Conservation (phyloP, 345 rosid genomes). For the Syzygium oleosum region DNA sequence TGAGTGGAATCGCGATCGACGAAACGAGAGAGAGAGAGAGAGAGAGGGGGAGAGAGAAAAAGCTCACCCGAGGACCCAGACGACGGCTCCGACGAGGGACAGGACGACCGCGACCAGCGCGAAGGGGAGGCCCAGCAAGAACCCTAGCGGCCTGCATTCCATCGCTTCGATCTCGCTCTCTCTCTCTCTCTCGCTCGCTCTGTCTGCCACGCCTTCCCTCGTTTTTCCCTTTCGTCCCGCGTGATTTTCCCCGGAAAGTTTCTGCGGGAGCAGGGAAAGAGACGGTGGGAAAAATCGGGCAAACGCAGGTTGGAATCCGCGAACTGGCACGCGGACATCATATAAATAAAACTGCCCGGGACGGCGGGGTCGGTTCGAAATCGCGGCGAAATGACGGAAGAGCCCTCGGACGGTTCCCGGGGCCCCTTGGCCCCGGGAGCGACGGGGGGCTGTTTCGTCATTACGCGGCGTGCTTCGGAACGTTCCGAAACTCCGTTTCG, state of each 20-base stretch:
- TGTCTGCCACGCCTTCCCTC: no score
- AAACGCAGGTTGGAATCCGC: neutral
- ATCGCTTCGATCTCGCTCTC: conserved; percentile 6
- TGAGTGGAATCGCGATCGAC: neutral
- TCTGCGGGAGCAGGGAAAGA: neutral
- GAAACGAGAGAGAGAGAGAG: neutral
- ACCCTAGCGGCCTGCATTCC: conserved; percentile 78
- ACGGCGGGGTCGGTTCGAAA: neutral
- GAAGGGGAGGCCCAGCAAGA: conserved; percentile 73
- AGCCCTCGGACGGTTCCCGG: neutral
- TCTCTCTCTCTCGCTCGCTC: neutral
- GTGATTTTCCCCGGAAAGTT: neutral
- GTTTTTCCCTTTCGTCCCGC: neutral
- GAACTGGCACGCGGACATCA: neutral
- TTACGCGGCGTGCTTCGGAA: neutral
- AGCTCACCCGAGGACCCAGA: conserved; percentile 74
- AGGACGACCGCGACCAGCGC: conserved; percentile 60
- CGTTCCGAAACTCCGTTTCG: neutral
- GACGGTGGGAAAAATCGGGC: neutral
- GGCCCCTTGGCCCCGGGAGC: neutral
- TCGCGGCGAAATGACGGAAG: neutral
- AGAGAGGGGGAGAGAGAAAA: neutral
- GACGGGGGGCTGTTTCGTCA: no score
- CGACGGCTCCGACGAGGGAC: conserved; percentile 53
- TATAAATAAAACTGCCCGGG: neutral